A percentile compares a stretch with the other conserved stretches of the same genome.
Evolutionary conservation across 2,329 filamentous ascomycete species (phyloP).

Genomic region (Neonectria ditissima): DNA sequence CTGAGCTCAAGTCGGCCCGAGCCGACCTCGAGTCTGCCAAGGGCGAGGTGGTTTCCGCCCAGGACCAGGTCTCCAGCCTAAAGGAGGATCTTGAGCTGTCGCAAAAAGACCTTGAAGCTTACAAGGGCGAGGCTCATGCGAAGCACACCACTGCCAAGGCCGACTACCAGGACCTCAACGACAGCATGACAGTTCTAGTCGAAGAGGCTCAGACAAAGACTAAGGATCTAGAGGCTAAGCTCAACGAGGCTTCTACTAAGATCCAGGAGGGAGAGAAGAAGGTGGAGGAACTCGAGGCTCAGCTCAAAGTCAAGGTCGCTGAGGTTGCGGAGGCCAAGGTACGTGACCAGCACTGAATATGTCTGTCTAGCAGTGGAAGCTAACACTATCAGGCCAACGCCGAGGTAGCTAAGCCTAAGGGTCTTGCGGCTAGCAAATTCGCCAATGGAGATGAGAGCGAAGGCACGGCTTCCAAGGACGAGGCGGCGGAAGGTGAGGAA

Average conservation of each 20-base stretch:
- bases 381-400: slow-evolving; percentile 56
- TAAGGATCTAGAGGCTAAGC: slow-evolving; percentile 63
- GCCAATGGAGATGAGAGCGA: slow-evolving; percentile 57
- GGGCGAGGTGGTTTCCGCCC: slow-evolving; percentile 51
- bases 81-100: slow-evolving; percentile 60
- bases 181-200: slow-evolving; percentile 70
- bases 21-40: slow-evolving; percentile 51
- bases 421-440: slow-evolving; percentile 67
- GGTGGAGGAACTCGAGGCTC: slow-evolving; percentile 63
- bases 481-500: slow-evolving; percentile 68
- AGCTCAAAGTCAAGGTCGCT: slow-evolving; percentile 72
- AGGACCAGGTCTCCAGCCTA: slow-evolving; percentile 47
- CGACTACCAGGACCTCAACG: slow-evolving; percentile 73
- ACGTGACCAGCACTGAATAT: slow-evolving; percentile 24
- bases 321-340: slow-evolving; percentile 73
- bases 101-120: slow-evolving; percentile 65
- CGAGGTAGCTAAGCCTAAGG: slow-evolving; percentile 58
- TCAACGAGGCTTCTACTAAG: slow-evolving; percentile 58
- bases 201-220: slow-evolving; percentile 69
- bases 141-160: slow-evolving; percentile 66
- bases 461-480: slow-evolving; percentile 51
- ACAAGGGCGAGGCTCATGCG: slow-evolving; percentile 63
- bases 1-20: slow-evolving; percentile 51
- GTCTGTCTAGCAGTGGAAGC: slow-evolving; percentile 4
- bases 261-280: slow-evolving; percentile 62